Base-by-base conservation (phyloP, 73 alveolate genomes). In the Uronychia setigera region DNA sequence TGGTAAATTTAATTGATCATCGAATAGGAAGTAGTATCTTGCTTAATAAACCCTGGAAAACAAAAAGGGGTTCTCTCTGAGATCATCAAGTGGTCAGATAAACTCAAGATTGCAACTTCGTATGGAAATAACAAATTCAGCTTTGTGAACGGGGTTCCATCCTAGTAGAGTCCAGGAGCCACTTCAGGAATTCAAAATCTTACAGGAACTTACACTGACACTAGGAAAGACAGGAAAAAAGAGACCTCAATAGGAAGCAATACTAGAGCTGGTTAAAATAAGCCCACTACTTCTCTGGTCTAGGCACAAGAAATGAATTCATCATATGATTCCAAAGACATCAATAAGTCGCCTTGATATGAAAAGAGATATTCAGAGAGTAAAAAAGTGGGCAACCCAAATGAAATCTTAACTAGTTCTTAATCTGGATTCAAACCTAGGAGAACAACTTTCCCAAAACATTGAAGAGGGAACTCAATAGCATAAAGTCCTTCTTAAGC, bases 11-110 rank as follows among this genome's bases (percentile, higher is more conserved):
- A 5, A 11, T 19, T 46, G n/a, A 46, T 46, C 67, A 5, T 19
- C n/a, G n/a, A n/a, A n/a, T 46, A 78, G 46, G 91, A 85, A 57
- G 91, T 85, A 19, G 91, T 85, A 1, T 78, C 85, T 33, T 85
- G 91, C 29, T 33, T 82, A 35, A 77, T 82, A 26, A 80, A 82
- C 67, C 5, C 67, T 11, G 57, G 78, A 26, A 80, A 82, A 11
- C 79, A 83, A 30, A 80, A 77, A 76, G 97, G 97, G 33, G 94
- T 93, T 0, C 91, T 93, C 9, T 87, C 95, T 32, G 97, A 93
- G 30, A 89, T 93, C 11, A 93, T 93, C 14, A 79, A 83, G 35
- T 93, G 97, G 97, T 46, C 67, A 5, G 67, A 46, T 11, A 46
- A 46, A 19, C 67, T 46, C 67, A 46, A 46, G 19, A 46, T 46